These are phyloP conservation scores for Raddia distichophylla DNA, from an alignment of 176 grass and related monocot species.

Conservation along the genomic window DNA sequence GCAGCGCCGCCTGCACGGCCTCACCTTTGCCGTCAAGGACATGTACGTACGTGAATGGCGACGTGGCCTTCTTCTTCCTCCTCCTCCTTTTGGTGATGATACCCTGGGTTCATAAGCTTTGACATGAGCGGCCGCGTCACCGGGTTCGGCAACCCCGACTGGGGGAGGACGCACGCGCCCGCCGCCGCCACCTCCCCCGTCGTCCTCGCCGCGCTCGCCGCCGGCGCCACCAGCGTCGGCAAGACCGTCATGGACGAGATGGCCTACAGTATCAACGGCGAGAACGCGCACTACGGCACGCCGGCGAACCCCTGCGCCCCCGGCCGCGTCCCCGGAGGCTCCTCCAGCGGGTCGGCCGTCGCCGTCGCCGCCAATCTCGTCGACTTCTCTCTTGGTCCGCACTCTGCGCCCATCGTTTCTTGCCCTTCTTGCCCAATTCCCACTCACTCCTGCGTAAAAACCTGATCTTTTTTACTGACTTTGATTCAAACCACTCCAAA, in stretches of 20 bases:
- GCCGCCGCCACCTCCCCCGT: conserved; percentile 66
- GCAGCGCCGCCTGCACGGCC: not conserved
- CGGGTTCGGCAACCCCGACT: conserved; percentile 84
- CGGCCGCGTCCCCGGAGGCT: conserved; percentile 77
- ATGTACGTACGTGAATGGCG: not conserved
- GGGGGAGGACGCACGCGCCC: conserved; percentile 64
- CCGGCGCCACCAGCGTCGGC: conserved; percentile 71
- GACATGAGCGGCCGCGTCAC: conserved; percentile 66
- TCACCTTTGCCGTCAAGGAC: conserved; percentile 38
- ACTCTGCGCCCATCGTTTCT: not conserved
- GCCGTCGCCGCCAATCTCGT: conserved; percentile 72
- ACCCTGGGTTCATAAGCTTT: conserved; percentile 45
- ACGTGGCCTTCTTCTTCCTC: not conserved
- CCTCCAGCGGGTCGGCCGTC: conserved; percentile 87
- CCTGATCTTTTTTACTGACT: not conserved
- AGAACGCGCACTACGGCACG: conserved; percentile 89
- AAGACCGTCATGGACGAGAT: conserved; percentile 96
- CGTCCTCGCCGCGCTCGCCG: conserved; percentile 63
- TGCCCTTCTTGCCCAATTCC: not conserved
- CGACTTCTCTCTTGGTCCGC: conserved; percentile 72
- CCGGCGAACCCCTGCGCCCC: conserved; percentile 78
- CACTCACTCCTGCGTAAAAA: not conserved
- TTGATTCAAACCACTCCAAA: too few relatives aligned
- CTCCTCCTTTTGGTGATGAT: too few relatives aligned
- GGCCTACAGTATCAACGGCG: conserved; percentile 94